phyloP scores from a whole-genome alignment of 1,284 basidiomycete species.

The Cryptococcus sp. region DNA sequence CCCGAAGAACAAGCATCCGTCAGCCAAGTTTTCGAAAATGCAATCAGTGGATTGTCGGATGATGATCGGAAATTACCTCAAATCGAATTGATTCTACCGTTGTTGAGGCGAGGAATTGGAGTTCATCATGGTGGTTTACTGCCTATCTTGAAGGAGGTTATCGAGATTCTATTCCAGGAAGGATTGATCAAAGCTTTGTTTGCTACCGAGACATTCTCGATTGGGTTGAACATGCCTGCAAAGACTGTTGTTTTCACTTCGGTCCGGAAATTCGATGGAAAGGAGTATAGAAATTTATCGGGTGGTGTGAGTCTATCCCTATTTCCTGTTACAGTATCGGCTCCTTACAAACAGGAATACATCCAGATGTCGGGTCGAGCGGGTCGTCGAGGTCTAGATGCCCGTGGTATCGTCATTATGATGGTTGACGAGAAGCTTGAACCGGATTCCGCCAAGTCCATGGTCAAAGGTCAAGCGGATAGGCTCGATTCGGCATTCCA shows the following conservation, averaged over 20 bases:
- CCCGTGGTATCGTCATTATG: constrained; percentile 99
- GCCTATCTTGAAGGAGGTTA: constrained; percentile 97
- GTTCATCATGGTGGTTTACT: constrained; percentile 98
- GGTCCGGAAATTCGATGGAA: constrained; percentile 93
- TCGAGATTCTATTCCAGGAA: constrained; percentile 99
- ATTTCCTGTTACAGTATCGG: background rate
- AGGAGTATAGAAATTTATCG: constrained; percentile 84
- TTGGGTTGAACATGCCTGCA: constrained; percentile 99
- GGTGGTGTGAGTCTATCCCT: constrained; percentile 48
- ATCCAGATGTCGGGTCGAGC: constrained; percentile 99
- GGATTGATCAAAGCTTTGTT: constrained; percentile 99
- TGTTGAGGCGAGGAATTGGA: constrained; percentile 92
- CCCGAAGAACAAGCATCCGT: constrained; percentile 90
- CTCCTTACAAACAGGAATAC: constrained; percentile 67
- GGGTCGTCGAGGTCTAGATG: constrained; percentile 93
- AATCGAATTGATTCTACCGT: constrained; percentile 86
- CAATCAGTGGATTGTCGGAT: constrained; percentile 80
- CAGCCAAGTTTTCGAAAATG: constrained; percentile 87
- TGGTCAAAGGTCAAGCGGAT: constrained; percentile 99
- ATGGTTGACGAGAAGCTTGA: constrained; percentile 99
- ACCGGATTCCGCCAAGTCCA: constrained; percentile 82
- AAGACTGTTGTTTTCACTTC: constrained; percentile 96
- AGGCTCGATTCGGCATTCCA: constrained; percentile 97
- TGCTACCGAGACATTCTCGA: constrained; percentile 99
- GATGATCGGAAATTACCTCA: constrained; percentile 91